Percentiles rank a stretch among this genome's conserved stretches.
Conservation (phyloP, 2,329 filamentous ascomycete species). For the Beauveria medogensis region DNA sequence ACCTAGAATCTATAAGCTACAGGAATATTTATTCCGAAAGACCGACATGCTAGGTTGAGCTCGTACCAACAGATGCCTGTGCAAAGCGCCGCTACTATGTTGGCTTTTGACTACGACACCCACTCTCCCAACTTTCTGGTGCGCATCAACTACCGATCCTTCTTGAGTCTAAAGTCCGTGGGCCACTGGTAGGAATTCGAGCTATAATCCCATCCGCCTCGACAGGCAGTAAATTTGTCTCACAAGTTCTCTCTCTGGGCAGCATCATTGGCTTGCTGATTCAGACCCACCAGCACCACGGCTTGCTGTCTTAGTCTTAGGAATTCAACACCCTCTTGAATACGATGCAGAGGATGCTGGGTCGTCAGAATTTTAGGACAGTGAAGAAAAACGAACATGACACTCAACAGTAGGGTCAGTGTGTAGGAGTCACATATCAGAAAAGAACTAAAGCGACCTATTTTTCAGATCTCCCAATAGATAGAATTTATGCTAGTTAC, state of each 20-base stretch:
- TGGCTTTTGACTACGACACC: not conserved
- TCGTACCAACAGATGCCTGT: no score
- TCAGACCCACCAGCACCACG: not conserved
- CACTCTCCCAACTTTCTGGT: not conserved
- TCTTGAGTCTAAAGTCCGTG: no score
- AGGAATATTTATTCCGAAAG: no score
- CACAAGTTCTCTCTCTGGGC: not conserved
- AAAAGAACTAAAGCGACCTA: not conserved
- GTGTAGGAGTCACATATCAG: not conserved
- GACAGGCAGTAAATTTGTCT: not conserved
- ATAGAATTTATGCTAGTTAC: no score
- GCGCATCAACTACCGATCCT: not conserved
- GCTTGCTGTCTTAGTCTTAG: constrained; percentile 2
- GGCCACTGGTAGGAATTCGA: constrained; percentile 4
- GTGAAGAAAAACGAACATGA: not conserved
- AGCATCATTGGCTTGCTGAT: not conserved
- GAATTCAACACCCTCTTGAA: not conserved
- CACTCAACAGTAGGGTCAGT: not conserved
- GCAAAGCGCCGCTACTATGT: no score
- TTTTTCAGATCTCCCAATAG: not conserved
- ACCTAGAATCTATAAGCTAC: no score
- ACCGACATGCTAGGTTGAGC: no score
- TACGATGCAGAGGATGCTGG: not conserved
- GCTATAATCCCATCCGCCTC: not conserved
- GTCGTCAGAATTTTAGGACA: not conserved